These are phyloP conservation scores for Sutorius eximius DNA, from an alignment of 1,284 basidiomycete genomes.

Conservation along the genomic window DNA sequence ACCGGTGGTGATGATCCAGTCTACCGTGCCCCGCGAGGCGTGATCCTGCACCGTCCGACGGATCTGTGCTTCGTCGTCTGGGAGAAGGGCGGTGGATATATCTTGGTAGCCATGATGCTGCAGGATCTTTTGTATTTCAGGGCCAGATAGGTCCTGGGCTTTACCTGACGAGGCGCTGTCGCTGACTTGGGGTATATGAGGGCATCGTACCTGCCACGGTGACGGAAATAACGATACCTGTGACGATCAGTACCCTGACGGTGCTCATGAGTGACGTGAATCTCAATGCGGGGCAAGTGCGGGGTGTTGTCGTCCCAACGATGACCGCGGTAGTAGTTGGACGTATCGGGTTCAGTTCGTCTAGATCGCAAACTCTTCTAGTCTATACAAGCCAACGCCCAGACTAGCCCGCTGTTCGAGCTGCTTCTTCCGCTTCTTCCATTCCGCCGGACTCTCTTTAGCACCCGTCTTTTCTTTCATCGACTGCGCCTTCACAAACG, in stretches of 20 bases:
- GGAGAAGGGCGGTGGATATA: conserved; percentile 45
- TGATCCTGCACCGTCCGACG: conserved; percentile 47
- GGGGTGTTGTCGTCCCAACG: background rate
- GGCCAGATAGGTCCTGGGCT: conserved; percentile 63
- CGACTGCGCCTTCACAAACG: conserved; percentile 55
- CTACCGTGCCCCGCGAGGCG: conserved; percentile 46
- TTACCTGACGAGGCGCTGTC: conserved; percentile 61
- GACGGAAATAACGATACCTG: conserved; percentile 18
- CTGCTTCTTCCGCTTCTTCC: conserved; percentile 55
- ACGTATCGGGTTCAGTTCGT: background rate
- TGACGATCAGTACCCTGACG: conserved; percentile 26
- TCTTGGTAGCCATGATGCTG: conserved; percentile 42
- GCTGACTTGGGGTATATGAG: conserved; percentile 50
- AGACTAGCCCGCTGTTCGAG: conserved; percentile 52
- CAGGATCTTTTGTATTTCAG: conserved; percentile 56
- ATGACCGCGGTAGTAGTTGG: no score
- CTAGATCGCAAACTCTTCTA: conserved; percentile 67
- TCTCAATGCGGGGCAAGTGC: background rate
- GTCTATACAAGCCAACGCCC: conserved; percentile 62
- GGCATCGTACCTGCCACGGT: background rate
- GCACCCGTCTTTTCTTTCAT: conserved; percentile 42
- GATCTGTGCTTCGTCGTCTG: conserved; percentile 63
- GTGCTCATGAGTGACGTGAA: conserved; percentile 18
- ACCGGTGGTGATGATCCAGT: conserved; percentile 80
- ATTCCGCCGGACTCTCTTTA: conserved; percentile 47